Conservation (phyloP, 225 moss, liverwort and hornwort species). For the Pleurozium schreberi region DNA sequence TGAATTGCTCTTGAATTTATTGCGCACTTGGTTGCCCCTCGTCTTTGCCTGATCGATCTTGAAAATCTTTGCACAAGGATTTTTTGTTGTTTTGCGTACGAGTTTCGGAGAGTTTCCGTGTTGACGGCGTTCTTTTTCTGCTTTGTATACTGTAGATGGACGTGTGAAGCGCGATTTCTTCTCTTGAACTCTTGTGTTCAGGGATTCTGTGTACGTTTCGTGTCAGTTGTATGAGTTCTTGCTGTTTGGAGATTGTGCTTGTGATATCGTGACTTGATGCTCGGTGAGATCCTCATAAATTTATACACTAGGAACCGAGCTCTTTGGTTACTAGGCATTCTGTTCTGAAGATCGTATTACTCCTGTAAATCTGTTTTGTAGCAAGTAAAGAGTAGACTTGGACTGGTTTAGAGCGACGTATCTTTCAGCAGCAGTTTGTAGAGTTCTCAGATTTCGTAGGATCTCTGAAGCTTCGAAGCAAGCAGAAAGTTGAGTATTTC, state of each 20-base stretch:
- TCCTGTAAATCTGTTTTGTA: not conserved
- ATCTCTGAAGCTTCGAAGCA: not conserved
- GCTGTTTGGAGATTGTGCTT: not conserved
- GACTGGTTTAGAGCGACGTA: not conserved
- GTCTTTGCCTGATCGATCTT: not conserved
- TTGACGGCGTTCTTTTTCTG: not conserved
- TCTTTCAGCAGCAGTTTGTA: not conserved
- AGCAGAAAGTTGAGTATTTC: not conserved
- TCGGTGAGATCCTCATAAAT: not conserved
- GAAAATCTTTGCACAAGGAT: not conserved
- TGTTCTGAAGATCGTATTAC: not conserved
- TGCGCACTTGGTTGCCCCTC: not conserved
- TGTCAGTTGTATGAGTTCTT: constrained; percentile 10
- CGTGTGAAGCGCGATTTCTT: constrained; percentile 2
- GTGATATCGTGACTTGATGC: not conserved
- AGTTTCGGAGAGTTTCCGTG: not conserved
- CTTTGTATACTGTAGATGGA: not conserved
- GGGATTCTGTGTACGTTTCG: not conserved
- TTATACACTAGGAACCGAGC: not conserved
- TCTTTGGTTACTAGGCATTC: not conserved
- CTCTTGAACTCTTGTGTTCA: not conserved
- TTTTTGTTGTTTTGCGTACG: not conserved
- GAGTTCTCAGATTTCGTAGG: not conserved
- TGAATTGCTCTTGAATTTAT: constrained; percentile 1
- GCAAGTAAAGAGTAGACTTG: not conserved